These are phyloP conservation scores for Cydonia oblonga DNA, from an alignment of 331 rosid species.

Conservation along the genomic window DNA sequence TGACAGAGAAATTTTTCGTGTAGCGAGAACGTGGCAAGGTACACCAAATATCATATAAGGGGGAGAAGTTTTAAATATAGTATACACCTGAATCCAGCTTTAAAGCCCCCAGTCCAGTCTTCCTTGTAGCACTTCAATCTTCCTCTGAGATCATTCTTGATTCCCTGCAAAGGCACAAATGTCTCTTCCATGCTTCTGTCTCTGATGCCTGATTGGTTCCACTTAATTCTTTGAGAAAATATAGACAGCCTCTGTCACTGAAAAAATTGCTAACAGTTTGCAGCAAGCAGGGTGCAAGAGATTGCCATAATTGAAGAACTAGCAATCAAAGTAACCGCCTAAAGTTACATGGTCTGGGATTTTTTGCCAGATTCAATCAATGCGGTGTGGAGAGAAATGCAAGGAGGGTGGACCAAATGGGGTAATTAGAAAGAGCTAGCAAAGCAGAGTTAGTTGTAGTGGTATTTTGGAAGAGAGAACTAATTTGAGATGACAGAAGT, in stretches of 20 bases:
- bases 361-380: neutral
- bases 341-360: slow-evolving; percentile 23
- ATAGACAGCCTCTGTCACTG: neutral
- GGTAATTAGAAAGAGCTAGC: neutral
- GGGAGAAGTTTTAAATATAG: too few species aligned
- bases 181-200: slow-evolving; percentile 70
- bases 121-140: slow-evolving; percentile 87
- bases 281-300: neutral
- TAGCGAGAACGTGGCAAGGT: too few species aligned
- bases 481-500: neutral
- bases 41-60: neutral
- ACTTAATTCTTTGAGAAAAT: neutral
- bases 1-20: neutral
- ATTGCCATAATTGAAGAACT: neutral
- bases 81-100: slow-evolving; percentile 69
- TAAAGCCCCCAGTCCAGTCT: slow-evolving; percentile 85
- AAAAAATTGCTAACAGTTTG: neutral
- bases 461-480: neutral
- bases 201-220: neutral
- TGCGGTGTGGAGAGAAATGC: neutral
- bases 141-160: slow-evolving; percentile 86
- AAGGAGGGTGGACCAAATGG: neutral
- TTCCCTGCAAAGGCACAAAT: slow-evolving; percentile 80
- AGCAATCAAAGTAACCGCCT: neutral
- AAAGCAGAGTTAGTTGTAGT: neutral